Evolutionary conservation across 169 alveolate genomes (phyloP).

Genomic region (Plasmodium coatneyi): DNA sequence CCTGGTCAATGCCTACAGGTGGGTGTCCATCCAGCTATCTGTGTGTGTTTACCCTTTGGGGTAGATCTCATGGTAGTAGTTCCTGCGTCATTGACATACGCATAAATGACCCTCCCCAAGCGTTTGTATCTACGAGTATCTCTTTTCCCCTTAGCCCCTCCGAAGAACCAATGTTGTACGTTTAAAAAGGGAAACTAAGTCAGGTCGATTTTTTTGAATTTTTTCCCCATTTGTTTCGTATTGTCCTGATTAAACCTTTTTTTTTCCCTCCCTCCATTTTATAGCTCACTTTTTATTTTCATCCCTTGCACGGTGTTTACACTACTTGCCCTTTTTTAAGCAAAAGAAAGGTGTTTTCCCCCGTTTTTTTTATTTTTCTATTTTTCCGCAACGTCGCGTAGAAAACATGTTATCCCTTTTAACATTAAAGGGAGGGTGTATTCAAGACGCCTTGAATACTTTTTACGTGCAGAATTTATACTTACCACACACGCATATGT

Average conservation of each 20-base stretch:
- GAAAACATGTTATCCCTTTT: not conserved
- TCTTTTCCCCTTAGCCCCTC: not conserved
- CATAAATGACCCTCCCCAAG: not conserved
- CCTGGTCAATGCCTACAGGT: not conserved
- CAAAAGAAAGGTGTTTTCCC: not conserved
- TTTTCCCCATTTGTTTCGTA: not conserved
- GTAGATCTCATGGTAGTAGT: not conserved
- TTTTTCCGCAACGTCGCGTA: not conserved
- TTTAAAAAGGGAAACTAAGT: not conserved
- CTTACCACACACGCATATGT: not conserved
- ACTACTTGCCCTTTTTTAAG: not conserved
- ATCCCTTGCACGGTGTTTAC: not conserved
- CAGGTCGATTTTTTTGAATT: not conserved
- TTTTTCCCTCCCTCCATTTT: not conserved
- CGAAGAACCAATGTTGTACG: not conserved
- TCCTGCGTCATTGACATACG: not conserved
- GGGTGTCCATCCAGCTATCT: not conserved
- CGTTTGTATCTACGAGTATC: not conserved
- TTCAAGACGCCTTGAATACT: not conserved
- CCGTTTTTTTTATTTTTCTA: not conserved
- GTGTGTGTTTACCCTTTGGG: not conserved
- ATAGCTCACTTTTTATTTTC: not conserved
- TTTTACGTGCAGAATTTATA: not conserved
- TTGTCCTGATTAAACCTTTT: constrained; percentile 1
- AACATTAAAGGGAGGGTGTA: not conserved